Conservation (phyloP, 2,329 filamentous ascomycete species). For the Trichoderma hamatum region DNA sequence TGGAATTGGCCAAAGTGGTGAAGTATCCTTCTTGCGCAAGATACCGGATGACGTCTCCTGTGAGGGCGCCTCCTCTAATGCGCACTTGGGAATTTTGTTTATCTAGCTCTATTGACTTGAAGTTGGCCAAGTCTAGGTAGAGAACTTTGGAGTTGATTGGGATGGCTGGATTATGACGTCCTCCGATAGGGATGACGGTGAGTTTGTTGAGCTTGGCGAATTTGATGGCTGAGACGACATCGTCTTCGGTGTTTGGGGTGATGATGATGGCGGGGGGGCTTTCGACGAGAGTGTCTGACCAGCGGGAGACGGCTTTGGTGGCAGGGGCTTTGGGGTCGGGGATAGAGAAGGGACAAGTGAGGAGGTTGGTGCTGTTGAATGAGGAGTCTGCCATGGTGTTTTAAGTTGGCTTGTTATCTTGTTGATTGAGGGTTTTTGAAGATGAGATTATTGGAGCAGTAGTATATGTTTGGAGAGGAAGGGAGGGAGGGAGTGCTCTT, state of each 20-base stretch:
- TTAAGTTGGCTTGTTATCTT: neutral
- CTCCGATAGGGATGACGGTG: constrained; percentile 36
- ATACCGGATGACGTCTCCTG: constrained; percentile 34
- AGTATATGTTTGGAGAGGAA: neutral
- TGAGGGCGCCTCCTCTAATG: constrained; percentile 38
- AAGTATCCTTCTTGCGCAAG: constrained; percentile 38
- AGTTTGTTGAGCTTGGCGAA: constrained; percentile 38
- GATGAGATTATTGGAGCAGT: neutral
- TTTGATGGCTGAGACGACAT: constrained; percentile 35
- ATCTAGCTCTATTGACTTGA: constrained; percentile 37
- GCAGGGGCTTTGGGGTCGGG: constrained; percentile 8
- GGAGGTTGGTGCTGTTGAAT: constrained; percentile 4
- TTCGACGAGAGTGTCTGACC: constrained; percentile 38
- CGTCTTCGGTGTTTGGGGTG: constrained; percentile 35
- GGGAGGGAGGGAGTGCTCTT: neutral
- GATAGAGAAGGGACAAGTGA: constrained; percentile 24
- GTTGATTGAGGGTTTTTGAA: neutral
- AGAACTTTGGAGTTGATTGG: constrained; percentile 35
- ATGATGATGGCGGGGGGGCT: constrained; percentile 35
- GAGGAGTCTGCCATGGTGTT: constrained; percentile 13
- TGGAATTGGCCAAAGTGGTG: constrained; percentile 36
- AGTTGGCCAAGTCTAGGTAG: constrained; percentile 41
- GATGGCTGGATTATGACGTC: constrained; percentile 40
- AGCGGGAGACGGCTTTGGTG: constrained; percentile 32
- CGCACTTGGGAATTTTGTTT: constrained; percentile 33